phyloP scores from a whole-genome alignment of 495 filamentous ascomycete species.

The Aspergillus affinis region DNA sequence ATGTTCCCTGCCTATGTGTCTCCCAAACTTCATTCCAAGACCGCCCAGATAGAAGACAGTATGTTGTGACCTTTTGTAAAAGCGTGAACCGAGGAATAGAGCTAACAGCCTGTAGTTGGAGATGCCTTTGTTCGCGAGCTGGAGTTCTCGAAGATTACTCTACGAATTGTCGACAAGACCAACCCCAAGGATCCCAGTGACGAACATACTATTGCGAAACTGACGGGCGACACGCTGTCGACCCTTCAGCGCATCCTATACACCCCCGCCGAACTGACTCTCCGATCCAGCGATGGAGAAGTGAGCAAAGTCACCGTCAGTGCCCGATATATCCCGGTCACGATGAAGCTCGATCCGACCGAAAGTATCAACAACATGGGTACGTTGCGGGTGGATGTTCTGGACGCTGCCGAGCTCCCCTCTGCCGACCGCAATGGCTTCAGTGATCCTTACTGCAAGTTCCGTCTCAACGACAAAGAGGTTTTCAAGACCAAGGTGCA shows the following conservation, averaged over 20 bases:
- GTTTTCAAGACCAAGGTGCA: conserved; percentile 90
- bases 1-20: conserved; percentile 87
- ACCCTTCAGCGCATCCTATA: conserved; percentile 87
- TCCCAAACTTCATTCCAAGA: conserved; percentile 63
- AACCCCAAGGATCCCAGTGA: conserved; percentile 72
- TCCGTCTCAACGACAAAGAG: conserved; percentile 80
- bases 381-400: conserved; percentile 82
- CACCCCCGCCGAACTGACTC: conserved; percentile 76
- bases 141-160: conserved; percentile 88
- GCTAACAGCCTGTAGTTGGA: conserved; percentile 52
- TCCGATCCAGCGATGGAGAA: conserved; percentile 74
- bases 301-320: conserved; percentile 82
- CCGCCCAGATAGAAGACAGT: conserved; percentile 77
- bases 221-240: conserved; percentile 81
- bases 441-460: conserved; percentile 96
- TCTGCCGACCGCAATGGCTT: conserved; percentile 93
- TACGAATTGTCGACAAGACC: conserved; percentile 74
- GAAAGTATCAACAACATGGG: conserved; percentile 99
- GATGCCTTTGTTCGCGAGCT: conserved; percentile 96
- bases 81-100: conserved; percentile 6
- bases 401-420: conserved; percentile 84
- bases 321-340: conserved; percentile 88
- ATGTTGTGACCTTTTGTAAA: conserved; percentile 21
- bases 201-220: conserved; percentile 73
- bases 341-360: conserved; percentile 89